phyloP scores from a whole-genome alignment of 371 early-diverging fungal species.

The Capillidium heterosporum region DNA sequence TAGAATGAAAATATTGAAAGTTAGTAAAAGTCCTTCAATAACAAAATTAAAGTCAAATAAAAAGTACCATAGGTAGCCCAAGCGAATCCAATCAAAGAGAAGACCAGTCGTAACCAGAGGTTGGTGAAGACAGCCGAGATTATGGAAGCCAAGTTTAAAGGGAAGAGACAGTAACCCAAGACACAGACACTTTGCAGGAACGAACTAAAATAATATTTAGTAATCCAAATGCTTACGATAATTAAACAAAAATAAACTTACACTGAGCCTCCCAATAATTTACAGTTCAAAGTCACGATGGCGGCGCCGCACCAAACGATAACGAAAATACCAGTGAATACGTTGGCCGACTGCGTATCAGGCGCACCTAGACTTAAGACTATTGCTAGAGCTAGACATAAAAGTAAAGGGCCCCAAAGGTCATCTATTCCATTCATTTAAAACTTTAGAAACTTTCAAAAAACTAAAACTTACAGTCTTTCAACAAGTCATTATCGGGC shows the following conservation, averaged over 20 bases:
- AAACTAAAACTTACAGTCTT: conserved; percentile 40
- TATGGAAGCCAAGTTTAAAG: conserved; percentile 59
- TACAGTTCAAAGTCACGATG: conserved; percentile 84
- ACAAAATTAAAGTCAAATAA: too few relatives aligned
- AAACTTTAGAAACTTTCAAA: not conserved
- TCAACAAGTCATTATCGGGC: conserved; percentile 38
- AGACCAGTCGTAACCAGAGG: conserved; percentile 45
- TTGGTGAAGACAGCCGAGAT: conserved; percentile 39
- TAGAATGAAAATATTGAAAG: not conserved
- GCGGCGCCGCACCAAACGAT: conserved; percentile 83
- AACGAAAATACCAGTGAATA: conserved; percentile 78
- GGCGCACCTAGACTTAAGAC: conserved; percentile 32
- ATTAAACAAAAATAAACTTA: conserved; percentile 12
- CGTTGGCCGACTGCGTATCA: conserved; percentile 50
- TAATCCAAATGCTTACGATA: not conserved
- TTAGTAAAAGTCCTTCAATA: not conserved
- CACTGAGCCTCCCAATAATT: conserved; percentile 79
- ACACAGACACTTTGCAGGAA: conserved; percentile 91
- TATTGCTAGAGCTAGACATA: conserved; percentile 75
- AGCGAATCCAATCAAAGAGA: conserved; percentile 46
- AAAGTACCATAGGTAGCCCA: conserved; percentile 68
- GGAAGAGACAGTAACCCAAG: conserved; percentile 90
- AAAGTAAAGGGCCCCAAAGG: conserved; percentile 85
- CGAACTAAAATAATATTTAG: conserved; percentile 27
- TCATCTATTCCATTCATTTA: conserved; percentile 38